A percentile compares a stretch with the other conserved stretches of the same genome.
Conservation (phyloP, 768 basidiomycete genomes). For the Tricholoma sp. region DNA sequence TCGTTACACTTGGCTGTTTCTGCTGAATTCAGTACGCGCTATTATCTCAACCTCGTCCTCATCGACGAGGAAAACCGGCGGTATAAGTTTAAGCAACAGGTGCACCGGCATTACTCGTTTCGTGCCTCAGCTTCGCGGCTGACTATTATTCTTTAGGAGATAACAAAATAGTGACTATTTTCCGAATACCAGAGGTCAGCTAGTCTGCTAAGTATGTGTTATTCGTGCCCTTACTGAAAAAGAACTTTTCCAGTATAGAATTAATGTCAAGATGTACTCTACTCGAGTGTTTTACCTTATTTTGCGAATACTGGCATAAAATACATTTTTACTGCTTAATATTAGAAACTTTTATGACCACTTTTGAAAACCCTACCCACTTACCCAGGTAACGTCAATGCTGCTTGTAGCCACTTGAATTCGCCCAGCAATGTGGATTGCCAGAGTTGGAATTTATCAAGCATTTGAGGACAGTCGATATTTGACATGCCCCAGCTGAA, state of each 20-base stretch:
- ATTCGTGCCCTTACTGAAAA: not conserved
- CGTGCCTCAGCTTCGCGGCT: not conserved
- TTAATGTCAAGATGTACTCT: not conserved
- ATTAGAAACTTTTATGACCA: too few species aligned
- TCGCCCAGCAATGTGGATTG: too few species aligned
- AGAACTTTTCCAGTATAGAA: not conserved
- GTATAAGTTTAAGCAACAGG: slow-evolving; percentile 98
- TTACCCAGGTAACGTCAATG: too few species aligned
- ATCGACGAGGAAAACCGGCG: slow-evolving; percentile 98
- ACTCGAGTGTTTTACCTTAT: not conserved
- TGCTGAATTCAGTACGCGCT: slow-evolving; percentile 94
- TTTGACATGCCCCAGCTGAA: too few species aligned
- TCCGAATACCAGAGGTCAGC: slow-evolving; percentile 20
- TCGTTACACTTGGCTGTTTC: too few species aligned
- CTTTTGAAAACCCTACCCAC: too few species aligned
- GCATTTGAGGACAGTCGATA: too few species aligned
- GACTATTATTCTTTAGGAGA: slow-evolving; percentile 7
- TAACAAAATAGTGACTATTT: too few species aligned
- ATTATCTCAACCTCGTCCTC: slow-evolving; percentile 95
- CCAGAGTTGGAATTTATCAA: too few species aligned
- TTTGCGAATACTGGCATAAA: not conserved
- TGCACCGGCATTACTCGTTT: slow-evolving; percentile 18
- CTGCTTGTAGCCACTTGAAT: too few species aligned
- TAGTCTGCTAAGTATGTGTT: not conserved
- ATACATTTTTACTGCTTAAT: too few species aligned